phyloP scores from a whole-genome alignment of 2,329 filamentous ascomycete species.

The Phyllosticta capitalensis region DNA sequence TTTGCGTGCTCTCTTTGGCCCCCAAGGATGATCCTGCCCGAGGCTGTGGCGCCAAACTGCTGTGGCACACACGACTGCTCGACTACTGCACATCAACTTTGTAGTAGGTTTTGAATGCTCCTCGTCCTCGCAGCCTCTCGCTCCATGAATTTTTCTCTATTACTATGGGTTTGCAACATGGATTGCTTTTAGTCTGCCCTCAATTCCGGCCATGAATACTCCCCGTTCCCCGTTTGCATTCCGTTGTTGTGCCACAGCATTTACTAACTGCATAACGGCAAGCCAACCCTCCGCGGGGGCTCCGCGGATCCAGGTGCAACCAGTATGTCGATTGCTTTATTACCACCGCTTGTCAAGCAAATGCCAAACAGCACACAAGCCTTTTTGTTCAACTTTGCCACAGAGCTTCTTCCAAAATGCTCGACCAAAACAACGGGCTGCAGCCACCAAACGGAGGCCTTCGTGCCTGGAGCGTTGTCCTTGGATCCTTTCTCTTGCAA shows the following conservation, averaged over 20 bases:
- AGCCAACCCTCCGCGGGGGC: background rate
- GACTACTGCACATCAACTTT: too few species aligned
- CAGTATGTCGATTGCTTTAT: background rate
- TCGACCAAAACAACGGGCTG: background rate
- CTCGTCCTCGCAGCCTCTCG: too few species aligned
- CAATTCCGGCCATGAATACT: too few species aligned
- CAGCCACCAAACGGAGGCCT: slow-evolving; percentile 9
- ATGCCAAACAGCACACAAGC: background rate
- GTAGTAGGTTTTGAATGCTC: too few species aligned
- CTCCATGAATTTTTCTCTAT: too few species aligned
- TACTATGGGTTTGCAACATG: too few species aligned
- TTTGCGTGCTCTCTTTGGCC: background rate
- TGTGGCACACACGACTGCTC: background rate
- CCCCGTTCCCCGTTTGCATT: too few species aligned
- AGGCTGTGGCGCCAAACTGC: background rate
- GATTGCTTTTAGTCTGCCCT: too few species aligned
- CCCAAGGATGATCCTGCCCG: background rate
- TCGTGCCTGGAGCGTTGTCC: slow-evolving; percentile 7
- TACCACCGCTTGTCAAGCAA: background rate
- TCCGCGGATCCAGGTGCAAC: background rate
- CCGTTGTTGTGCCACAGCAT: too few species aligned
- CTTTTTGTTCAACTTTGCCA: background rate
- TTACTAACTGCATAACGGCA: too few species aligned
- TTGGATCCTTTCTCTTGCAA: slow-evolving; percentile 8
- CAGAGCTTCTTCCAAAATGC: background rate